Evolutionary conservation across 2,329 filamentous ascomycete genomes (phyloP), one percentile per base, ranked within the genome.

Genomic region (Cercospora beticola): DNA sequence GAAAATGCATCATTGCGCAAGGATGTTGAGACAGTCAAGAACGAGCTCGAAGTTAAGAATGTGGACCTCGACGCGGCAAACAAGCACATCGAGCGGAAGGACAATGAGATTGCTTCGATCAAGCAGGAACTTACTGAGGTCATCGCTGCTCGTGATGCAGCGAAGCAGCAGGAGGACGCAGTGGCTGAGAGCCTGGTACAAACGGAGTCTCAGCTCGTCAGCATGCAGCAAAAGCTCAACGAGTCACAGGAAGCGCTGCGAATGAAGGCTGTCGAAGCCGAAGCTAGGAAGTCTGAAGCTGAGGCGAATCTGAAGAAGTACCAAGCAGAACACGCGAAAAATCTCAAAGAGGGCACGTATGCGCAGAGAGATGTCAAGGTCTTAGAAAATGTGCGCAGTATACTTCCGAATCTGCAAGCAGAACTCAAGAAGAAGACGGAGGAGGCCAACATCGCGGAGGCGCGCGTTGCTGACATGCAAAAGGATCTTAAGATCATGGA

Each of bases 1-100:
- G 88, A 95, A 74, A 87, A 96, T 30, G 84, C 86, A 83, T 86
- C 70, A 46, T 67, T 74, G 49, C 70, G 73, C 56, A 65, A 64
- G 10, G 64, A 66, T 21, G 33, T 52, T 14, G 62, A 64, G 49
- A 58, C 49, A 7, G 9, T 64, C 52, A 57, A 57, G 49, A 64
- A 58, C 7, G 62, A 64, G 8, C 62, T 71, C 59, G 60, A 69
- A 16, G 65, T 61, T 46, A 54, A 64, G 58, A 52, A 56, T n/a
- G 59, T 58, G 36, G 66, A 68, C 28, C 56, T 69, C 3, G 64
- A 68, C 30, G 66, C 66, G 28, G 66, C 66, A 23, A 68, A 65
- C 28, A 66, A 66, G 31, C 62, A 69, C n/a, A 61, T 68, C 7
- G 33, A 62, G 43, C 61, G 36, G 7, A 65, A 66, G 23, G 60